Evolutionary conservation across 1,139 yeast species (phyloP), one percentile per base, ranked within the genome.

Genomic region (Taphrina pruni): DNA sequence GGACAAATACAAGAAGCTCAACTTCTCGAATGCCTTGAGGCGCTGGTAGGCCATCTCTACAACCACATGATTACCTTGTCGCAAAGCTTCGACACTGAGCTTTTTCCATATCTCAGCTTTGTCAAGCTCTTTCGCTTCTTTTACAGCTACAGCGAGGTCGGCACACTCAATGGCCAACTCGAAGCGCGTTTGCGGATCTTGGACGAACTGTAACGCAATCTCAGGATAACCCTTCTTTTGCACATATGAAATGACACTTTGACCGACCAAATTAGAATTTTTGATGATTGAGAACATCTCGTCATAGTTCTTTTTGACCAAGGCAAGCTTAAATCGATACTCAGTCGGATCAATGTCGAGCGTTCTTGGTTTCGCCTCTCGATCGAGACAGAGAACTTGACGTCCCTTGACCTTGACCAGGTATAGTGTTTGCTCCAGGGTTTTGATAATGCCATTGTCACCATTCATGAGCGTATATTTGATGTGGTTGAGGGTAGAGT

Each of bases 211-310:
- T 72, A 95, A 84, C 1, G 99, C 99, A 76, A 86, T 83, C 73
- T 90, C 97, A 20, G 99, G 98, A 78, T 89, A 94, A 1, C 99
- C 99, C 77, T 91, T 87, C 82, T 93, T 89, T 78, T 95, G 97
- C 76, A 95, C 84, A 79, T 94, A 95, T 7, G 96, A 94, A 78
- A 95, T 93, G 76, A 95, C 94, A 78, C 93, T 92, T 81, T 95
- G 97, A 73, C 99, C 99, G 69, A 95, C 99, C 76, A 95, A 84
- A 77, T 90, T 92, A 38, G 98, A 93, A 72, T 85, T 87, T 76
- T 87, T 88, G 78, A 95, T 94, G 74, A 95, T 87, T 75, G 97
- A 87, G 74, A 94, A 84, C 35, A 95, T 98, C 80, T 95, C 99
- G 73, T 87, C 87, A 81, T 91, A 94, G 79, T 94, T 92, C 78